Evolutionary conservation across 805 yeast genomes (phyloP).

Genomic region (Starmerella bombi): DNA sequence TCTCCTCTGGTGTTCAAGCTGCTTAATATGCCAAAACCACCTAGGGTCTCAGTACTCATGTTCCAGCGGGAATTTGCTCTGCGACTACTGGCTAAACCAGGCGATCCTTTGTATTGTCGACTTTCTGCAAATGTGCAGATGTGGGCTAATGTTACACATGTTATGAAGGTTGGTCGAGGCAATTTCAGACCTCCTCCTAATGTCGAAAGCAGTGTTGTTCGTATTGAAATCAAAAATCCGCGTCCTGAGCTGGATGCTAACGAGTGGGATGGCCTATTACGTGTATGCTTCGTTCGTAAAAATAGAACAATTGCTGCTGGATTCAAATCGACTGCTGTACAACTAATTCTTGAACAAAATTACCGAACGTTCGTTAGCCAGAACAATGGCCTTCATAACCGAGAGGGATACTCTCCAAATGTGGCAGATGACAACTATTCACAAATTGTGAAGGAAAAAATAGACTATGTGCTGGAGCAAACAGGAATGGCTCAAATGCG

Average conservation of each 20-base stretch:
- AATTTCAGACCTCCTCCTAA: slow-evolving; percentile 98
- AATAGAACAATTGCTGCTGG: slow-evolving; percentile 88
- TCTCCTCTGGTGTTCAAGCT: slow-evolving; percentile 91
- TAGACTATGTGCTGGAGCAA: slow-evolving; percentile 58
- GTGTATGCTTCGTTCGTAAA: slow-evolving; percentile 85
- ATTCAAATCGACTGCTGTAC: slow-evolving; percentile 66
- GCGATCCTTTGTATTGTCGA: slow-evolving; percentile 86
- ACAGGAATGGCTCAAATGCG: slow-evolving; percentile 77
- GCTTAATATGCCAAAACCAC: slow-evolving; percentile 82
- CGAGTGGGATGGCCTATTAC: slow-evolving; percentile 93
- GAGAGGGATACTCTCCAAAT: slow-evolving; percentile 32
- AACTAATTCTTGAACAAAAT: slow-evolving; percentile 74
- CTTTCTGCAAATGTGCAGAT: slow-evolving; percentile 93
- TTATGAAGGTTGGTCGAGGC: slow-evolving; percentile 95
- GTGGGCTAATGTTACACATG: slow-evolving; percentile 99
- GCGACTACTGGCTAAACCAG: slow-evolving; percentile 87
- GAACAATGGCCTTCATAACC: slow-evolving; percentile 31
- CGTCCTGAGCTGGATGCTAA: slow-evolving; percentile 87
- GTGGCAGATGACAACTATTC: slow-evolving; percentile 28
- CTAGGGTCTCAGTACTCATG: slow-evolving; percentile 89
- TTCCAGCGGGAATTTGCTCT: slow-evolving; percentile 95
- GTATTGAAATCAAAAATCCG: slow-evolving; percentile 82
- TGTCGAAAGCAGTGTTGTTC: slow-evolving; percentile 91
- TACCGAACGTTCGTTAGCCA: slow-evolving; percentile 63
- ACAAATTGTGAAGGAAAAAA: slow-evolving; percentile 51